phyloP scores from a whole-genome alignment of 1,284 basidiomycete genomes.

The Cutaneotrichosporon cutaneum region DNA sequence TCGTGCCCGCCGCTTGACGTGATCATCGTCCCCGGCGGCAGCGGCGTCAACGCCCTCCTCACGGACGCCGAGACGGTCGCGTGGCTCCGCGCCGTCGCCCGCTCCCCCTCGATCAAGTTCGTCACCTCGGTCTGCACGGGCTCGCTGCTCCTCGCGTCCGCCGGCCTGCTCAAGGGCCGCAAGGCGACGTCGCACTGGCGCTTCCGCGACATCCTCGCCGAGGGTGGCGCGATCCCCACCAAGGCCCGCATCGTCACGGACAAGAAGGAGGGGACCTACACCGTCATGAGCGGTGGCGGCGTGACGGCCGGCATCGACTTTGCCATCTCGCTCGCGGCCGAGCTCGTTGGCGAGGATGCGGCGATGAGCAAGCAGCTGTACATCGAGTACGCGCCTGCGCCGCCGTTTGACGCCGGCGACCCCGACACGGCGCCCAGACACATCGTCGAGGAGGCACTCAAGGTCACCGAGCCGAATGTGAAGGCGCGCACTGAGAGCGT shows the following conservation, averaged over 20 bases:
- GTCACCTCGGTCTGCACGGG: slow-evolving; percentile 19
- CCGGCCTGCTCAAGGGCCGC: slow-evolving; percentile 15
- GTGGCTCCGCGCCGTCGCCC: background rate
- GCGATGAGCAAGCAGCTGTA: slow-evolving; percentile 12
- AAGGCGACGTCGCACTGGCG: slow-evolving; percentile 17
- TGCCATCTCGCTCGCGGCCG: slow-evolving; percentile 16
- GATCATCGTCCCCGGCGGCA: slow-evolving; percentile 15
- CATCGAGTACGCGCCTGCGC: slow-evolving; percentile 20
- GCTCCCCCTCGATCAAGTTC: background rate
- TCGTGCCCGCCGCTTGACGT: slow-evolving; percentile 10
- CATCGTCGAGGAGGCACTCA: background rate
- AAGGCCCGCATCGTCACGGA: slow-evolving; percentile 16
- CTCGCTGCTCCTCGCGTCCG: slow-evolving; percentile 17
- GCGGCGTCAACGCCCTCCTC: slow-evolving; percentile 1
- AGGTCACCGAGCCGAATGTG: background rate
- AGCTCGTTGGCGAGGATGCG: slow-evolving; percentile 11
- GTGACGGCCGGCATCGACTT: slow-evolving; percentile 25
- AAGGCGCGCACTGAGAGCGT: background rate
- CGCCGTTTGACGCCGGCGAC: slow-evolving; percentile 14
- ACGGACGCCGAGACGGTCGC: background rate
- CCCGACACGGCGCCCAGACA: slow-evolving; percentile 11
- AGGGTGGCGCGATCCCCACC: slow-evolving; percentile 10
- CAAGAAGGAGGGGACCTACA: slow-evolving; percentile 5
- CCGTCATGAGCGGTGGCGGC: slow-evolving; percentile 16
- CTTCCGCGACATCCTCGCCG: background rate